Evolutionary conservation across 169 alveolate genomes (phyloP), one percentile per base, ranked within the genome.

Genomic region (Eimeria brunetti): DNA sequence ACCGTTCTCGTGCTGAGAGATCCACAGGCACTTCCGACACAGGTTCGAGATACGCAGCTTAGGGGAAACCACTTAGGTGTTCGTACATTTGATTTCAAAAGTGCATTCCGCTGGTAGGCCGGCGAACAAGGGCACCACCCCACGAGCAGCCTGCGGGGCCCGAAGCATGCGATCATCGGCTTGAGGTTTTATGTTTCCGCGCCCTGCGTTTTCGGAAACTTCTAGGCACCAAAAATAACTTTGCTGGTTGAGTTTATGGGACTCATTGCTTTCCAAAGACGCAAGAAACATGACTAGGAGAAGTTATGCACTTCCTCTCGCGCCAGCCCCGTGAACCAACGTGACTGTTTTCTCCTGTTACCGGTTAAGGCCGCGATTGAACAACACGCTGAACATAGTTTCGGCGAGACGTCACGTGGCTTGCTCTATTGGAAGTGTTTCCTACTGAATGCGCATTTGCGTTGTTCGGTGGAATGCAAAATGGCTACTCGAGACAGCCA

Each of bases 61-160:
- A 11, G 9, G 3, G 27, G 46, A 46, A 78, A 51, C 44, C 11
- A 44, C 46, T 78, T 33, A 30, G 8, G 69, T 24, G 44, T 30
- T 27, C 11, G 36, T 78, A 78, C 64, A 41, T 49, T 46, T 46
- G 88, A 49, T 46, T 44, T 78, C 64, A 78, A 30, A 27, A 8
- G 12, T 46, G 67, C 60, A 27, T 51, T 51, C 38, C 46, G 11
- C 46, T 11, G 27, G 88, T 14, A n/a, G 64, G 88, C 88, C n/a
- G n/a, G 38, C 64, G 69, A 78, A 53, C 24, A 83, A 18, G 56
- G 46, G 49, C 49, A 60, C 90, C 90, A 83, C 90, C 90, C 90
- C 90, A 83, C 90, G 90, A 36, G 88, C 75, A 83, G 75, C 90
- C 76, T 83, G 90, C 90, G 90, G 90, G 90, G 90, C 90, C 90